Base-by-base conservation (phyloP, 352 stramenopile genomes). In the Globisporangium canariense region DNA sequence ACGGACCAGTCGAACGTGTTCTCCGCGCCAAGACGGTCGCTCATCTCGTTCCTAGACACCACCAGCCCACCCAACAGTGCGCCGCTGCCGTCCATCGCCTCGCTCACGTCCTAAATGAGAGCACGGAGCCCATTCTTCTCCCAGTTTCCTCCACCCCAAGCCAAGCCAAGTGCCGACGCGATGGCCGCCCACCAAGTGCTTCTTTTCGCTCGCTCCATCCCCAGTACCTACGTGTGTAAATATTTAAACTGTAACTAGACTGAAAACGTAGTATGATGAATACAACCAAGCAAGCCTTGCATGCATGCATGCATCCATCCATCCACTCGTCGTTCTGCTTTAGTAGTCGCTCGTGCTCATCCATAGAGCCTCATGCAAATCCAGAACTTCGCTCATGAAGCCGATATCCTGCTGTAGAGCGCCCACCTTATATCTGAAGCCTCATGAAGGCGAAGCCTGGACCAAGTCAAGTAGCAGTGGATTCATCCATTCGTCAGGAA, bases 1-100 rank as follows among this genome's bases (percentile, higher is more conserved):
- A 28, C 58, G 36, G 28, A 60, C 16, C 36, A 36, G 32, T 36
- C 36, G 9, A 41, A 41, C 36, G 20, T 38, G n/a, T 25, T 46
- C 20, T 43, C 51, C 8, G 36, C 11, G 22, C 36, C 34, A 13
- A 34, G 49, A 2, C 62, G 60, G 22, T 41, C 62, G 38, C 62
- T 63, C 34, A 49, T 52, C 38, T 67, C 62, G 46, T 67, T 62
- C 45, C 41, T 62, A 18, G 43, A 62, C 43, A 45, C 28, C 41
- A 61, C 57, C 28, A 63, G 43, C n/a, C 18, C 58, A 13, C 45
- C 36, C n/a, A 36, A 5, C 34, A 60, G 13, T n/a, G 10, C 30
- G 11, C 58, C 34, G 32, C n/a, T 66, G 18, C 60, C 60, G 18
- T 54, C 60, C 1, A 61, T 66, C 32, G 61, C 61, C 28, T 66